Evolutionary conservation across 2,329 filamentous ascomycete genomes (phyloP).

Genomic region (Ascochyta lentis): DNA sequence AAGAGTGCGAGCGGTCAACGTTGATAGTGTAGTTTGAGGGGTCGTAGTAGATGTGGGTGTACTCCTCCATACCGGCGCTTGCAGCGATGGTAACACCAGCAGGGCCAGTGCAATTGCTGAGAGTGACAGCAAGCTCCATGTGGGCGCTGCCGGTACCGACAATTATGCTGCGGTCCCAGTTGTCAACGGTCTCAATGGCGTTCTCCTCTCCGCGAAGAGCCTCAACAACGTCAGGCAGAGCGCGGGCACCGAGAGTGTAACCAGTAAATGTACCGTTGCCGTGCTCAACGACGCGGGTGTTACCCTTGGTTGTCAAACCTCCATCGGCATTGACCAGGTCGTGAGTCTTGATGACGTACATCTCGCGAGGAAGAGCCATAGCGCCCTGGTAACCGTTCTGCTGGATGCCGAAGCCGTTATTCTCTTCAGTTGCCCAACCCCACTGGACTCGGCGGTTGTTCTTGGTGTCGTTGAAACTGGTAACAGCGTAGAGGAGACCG

Average conservation of each 20-base stretch:
- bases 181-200: conserved; percentile 26
- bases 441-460: conserved; percentile 57
- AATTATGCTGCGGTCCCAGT: conserved; percentile 32
- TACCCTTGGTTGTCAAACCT: conserved; percentile 44
- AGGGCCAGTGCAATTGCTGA: conserved; percentile 48
- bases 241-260: conserved; percentile 53
- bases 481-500: conserved; percentile 54
- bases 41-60: conserved; percentile 55
- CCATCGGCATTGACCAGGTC: conserved; percentile 48
- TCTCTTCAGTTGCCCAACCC: conserved; percentile 56
- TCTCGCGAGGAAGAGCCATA: conserved; percentile 53
- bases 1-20: conserved; percentile 54
- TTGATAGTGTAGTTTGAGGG: conserved; percentile 56
- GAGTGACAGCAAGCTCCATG: conserved; percentile 52
- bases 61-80: conserved; percentile 53
- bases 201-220: conserved; percentile 43
- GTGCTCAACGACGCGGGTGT: conserved; percentile 44
- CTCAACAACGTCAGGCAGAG: conserved; percentile 54
- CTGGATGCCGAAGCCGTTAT: conserved; percentile 49
- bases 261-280: conserved; percentile 52
- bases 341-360: conserved; percentile 54
- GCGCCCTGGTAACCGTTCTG: conserved; percentile 56
- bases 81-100: conserved; percentile 53
- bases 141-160: conserved; percentile 42
- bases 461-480: conserved; percentile 58